Conservation (phyloP, 1,284 basidiomycete genomes). For the Microbotryum violaceum region DNA sequence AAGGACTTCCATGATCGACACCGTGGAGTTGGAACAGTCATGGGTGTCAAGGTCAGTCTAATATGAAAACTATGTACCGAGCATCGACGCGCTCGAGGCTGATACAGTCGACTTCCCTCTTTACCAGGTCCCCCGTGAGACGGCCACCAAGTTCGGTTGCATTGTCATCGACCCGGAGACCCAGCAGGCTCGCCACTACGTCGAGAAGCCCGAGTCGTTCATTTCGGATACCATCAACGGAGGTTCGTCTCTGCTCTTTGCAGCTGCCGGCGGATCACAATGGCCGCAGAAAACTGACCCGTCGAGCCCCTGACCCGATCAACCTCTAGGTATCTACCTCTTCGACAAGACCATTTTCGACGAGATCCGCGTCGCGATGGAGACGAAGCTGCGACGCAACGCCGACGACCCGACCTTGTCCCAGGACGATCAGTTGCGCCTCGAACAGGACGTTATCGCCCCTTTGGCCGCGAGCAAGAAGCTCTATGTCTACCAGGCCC, state of each 20-base stretch:
- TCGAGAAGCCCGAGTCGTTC: constrained; percentile 49
- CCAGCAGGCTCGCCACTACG: constrained; percentile 39
- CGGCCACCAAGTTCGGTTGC: constrained; percentile 46
- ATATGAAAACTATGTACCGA: neutral
- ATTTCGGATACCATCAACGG: constrained; percentile 48
- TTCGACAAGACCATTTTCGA: constrained; percentile 49
- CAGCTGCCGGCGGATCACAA: neutral
- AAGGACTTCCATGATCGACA: constrained; percentile 46
- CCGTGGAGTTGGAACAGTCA: constrained; percentile 48
- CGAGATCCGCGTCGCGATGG: constrained; percentile 48
- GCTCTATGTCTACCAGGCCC: constrained; percentile 48
- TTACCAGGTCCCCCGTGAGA: constrained; percentile 43
- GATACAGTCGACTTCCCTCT: neutral
- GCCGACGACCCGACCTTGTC: constrained; percentile 44
- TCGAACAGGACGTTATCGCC: constrained; percentile 50
- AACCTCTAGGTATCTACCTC: constrained; percentile 35
- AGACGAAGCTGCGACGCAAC: constrained; percentile 43
- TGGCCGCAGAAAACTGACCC: neutral
- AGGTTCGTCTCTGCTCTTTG: constrained; percentile 39
- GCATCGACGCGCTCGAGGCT: neutral
- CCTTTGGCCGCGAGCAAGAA: constrained; percentile 45
- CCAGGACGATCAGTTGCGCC: constrained; percentile 46
- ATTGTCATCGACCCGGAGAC: constrained; percentile 46
- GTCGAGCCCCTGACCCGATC: neutral
- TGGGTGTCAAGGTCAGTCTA: constrained; percentile 44